phyloP scores from a whole-genome alignment of 1,139 yeast species.

The Lodderomyces pseudojiufengensis region DNA sequence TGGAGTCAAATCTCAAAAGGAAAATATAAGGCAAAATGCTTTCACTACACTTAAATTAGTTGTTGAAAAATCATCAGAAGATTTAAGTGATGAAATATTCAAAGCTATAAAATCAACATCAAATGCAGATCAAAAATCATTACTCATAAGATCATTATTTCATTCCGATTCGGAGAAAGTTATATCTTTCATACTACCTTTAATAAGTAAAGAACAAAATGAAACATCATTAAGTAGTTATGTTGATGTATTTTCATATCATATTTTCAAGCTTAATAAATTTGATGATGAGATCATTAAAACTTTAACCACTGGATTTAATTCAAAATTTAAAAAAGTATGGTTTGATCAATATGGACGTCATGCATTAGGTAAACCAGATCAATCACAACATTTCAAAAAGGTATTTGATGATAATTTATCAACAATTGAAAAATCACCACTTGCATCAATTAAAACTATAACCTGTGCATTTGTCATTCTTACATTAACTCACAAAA shows the following conservation, averaged over 20 bases:
- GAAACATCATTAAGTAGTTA: constrained; percentile 56
- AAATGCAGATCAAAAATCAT: constrained; percentile 62
- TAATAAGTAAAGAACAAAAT: constrained; percentile 69
- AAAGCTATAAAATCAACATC: constrained; percentile 59
- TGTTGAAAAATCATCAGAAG: constrained; percentile 15
- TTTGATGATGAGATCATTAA: constrained; percentile 11
- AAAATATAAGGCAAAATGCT: constrained; percentile 54
- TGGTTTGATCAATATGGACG: constrained; percentile 63
- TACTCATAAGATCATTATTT: constrained; percentile 13
- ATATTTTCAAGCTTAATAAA: constrained; percentile 15
- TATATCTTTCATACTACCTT: constrained; percentile 42
- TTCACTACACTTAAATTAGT: constrained; percentile 34
- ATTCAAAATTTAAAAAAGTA: constrained; percentile 54
- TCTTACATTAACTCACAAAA: constrained; percentile 7
- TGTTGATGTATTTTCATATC: constrained; percentile 48
- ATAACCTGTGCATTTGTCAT: constrained; percentile 48
- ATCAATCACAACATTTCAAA: constrained; percentile 3
- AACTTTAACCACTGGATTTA: constrained; percentile 47
- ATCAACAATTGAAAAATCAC: constrained; percentile 42
- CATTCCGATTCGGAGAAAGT: constrained; percentile 35
- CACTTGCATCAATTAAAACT: constrained; percentile 47
- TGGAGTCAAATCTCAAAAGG: constrained; percentile 71
- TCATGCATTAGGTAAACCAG: constrained; percentile 10
- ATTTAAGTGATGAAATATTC: constrained; percentile 48
- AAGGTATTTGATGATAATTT: constrained; percentile 25